Percentiles rank a stretch among this genome's conserved stretches.
Conservation (phyloP, 2,329 filamentous ascomycete species). For the Ceratocystis huliohia region DNA sequence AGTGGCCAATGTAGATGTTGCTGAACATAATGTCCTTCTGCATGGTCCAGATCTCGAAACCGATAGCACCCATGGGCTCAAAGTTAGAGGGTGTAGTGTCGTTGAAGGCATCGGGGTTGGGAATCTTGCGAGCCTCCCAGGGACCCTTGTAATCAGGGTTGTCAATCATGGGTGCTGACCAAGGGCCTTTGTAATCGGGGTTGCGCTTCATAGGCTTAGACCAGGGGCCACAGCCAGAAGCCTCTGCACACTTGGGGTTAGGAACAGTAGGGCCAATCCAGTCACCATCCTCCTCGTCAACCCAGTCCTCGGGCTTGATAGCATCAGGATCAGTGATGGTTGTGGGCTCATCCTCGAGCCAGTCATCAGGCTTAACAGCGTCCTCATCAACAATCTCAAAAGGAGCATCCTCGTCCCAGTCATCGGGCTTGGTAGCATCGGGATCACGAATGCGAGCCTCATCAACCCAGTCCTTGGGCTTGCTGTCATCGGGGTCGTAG, state of each 20-base stretch:
- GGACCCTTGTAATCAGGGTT: conserved; percentile 97
- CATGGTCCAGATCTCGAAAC: conserved; percentile 99
- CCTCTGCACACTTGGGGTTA: conserved; percentile 93
- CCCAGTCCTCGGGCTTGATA: conserved; percentile 97
- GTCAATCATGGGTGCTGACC: conserved; percentile 82
- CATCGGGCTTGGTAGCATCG: conserved; percentile 87
- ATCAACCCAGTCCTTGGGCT: conserved; percentile 94
- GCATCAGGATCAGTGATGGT: conserved; percentile 85
- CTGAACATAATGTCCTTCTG: conserved; percentile 97
- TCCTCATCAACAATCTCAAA: conserved; percentile 93
- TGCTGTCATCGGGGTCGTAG: conserved; percentile 82
- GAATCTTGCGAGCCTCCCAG: conserved; percentile 90
- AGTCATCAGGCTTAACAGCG: conserved; percentile 83
- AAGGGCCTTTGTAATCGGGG: conserved; percentile 98
- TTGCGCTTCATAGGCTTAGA: conserved; percentile 84
- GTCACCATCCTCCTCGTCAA: conserved; percentile 98
- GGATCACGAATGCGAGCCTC: conserved; percentile 83
- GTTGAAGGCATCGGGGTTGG: conserved; percentile 92
- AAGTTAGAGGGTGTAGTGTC: conserved; percentile 95
- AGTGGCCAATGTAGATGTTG: conserved; percentile 99
- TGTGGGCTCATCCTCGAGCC: conserved; percentile 79
- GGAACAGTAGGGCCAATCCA: conserved; percentile 81
- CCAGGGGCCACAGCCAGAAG: conserved; percentile 89
- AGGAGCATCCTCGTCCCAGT: conserved; percentile 97
- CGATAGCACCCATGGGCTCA: conserved; percentile 95